phyloP scores from a whole-genome alignment of 345 rosid species.

The Camelina hispida region DNA sequence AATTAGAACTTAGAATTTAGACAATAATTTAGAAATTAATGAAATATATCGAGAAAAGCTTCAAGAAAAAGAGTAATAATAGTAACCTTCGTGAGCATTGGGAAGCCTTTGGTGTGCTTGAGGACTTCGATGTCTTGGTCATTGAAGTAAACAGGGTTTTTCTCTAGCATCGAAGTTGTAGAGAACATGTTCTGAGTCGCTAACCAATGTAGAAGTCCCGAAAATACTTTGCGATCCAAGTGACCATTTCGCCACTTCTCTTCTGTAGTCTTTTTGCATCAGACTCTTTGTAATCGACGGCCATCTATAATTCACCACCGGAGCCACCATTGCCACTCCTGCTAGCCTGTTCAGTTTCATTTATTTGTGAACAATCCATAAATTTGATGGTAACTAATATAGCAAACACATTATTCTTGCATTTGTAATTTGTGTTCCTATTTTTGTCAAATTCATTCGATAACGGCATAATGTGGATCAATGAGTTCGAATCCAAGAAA shows the following conservation, averaged over 20 bases:
- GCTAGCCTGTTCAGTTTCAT: slow-evolving; percentile 60
- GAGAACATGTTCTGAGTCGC: slow-evolving; percentile 70
- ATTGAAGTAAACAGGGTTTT: slow-evolving; percentile 65
- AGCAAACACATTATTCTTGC: background rate
- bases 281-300: slow-evolving; percentile 69
- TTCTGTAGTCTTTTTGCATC: slow-evolving; percentile 66
- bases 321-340: slow-evolving; percentile 76
- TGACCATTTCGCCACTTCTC: slow-evolving; percentile 55
- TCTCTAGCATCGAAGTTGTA: slow-evolving; percentile 60
- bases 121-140: slow-evolving; percentile 67
- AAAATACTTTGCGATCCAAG: slow-evolving; percentile 63
- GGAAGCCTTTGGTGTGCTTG: slow-evolving; percentile 68
- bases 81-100: slow-evolving; percentile 84
- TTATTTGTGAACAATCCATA: background rate
- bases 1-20: background rate
- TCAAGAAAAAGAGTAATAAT: background rate
- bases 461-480: background rate
- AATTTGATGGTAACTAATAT: background rate
- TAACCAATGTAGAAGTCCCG: slow-evolving; percentile 75
- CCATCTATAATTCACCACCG: slow-evolving; percentile 78
- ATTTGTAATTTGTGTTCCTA: background rate
- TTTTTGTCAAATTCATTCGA: background rate
- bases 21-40: background rate
- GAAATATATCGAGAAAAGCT: background rate
- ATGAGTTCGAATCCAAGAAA: background rate